Conservation (phyloP, 2,329 filamentous ascomycete species). For the Alternaria angustiovoidea region DNA sequence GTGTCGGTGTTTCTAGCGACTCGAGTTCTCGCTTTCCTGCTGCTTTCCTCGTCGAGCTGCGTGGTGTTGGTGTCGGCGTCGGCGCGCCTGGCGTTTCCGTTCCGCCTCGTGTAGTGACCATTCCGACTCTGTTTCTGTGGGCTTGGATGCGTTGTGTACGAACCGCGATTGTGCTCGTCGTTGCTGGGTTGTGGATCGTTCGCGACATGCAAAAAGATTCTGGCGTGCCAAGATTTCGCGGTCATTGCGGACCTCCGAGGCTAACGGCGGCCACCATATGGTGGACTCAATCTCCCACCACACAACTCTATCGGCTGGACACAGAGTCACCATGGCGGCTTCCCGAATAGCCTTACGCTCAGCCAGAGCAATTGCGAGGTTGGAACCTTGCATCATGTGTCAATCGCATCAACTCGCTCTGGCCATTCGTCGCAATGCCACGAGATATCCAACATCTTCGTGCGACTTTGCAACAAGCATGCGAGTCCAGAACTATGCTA, state of each 20-base stretch:
- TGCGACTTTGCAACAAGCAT: not conserved
- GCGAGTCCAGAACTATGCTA: slow-evolving; percentile 24
- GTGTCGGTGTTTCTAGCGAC: slow-evolving; percentile 39
- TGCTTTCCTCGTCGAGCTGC: slow-evolving; percentile 34
- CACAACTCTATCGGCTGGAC: not conserved
- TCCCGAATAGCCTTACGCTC: slow-evolving; percentile 21
- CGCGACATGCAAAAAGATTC: slow-evolving; percentile 22
- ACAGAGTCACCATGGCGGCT: slow-evolving; percentile 30
- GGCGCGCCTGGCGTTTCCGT: slow-evolving; percentile 36
- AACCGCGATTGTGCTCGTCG: slow-evolving; percentile 36
- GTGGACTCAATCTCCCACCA: not conserved
- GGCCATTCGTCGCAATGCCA: slow-evolving; percentile 13
- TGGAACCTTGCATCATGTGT: slow-evolving; percentile 30
- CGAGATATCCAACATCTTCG: not conserved
- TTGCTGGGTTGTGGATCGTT: slow-evolving; percentile 25
- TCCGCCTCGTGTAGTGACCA: slow-evolving; percentile 49
- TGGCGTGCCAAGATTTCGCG: slow-evolving; percentile 37
- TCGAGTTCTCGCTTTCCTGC: slow-evolving; percentile 43
- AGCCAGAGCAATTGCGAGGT: slow-evolving; percentile 12
- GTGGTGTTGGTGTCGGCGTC: slow-evolving; percentile 29
- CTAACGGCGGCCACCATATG: not conserved
- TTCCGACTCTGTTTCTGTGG: slow-evolving; percentile 23
- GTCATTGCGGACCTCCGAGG: slow-evolving; percentile 31
- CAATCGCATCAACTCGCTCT: slow-evolving; percentile 21
- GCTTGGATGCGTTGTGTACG: slow-evolving; percentile 11